These are phyloP conservation scores for Boletus tomentosulus DNA, from an alignment of 768 basidiomycete species.

Conservation along the genomic window DNA sequence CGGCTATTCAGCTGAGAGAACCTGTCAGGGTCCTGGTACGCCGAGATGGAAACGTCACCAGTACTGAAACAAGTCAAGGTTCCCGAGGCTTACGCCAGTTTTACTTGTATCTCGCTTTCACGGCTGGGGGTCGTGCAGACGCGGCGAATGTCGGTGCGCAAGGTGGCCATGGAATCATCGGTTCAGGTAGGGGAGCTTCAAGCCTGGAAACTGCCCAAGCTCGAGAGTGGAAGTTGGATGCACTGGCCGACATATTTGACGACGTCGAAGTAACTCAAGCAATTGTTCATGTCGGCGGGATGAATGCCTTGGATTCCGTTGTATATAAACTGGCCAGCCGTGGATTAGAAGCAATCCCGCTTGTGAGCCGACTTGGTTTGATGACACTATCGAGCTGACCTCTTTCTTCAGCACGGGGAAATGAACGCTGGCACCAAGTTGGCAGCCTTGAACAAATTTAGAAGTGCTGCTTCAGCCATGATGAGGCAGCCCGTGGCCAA, in stretches of 20 bases:
- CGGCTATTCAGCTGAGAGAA: slow-evolving; percentile 89
- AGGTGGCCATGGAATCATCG: slow-evolving; percentile 82
- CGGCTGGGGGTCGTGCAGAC: slow-evolving; percentile 73
- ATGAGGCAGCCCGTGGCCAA: slow-evolving; percentile 66
- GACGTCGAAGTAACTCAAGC: slow-evolving; percentile 79
- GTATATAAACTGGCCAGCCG: slow-evolving; percentile 85
- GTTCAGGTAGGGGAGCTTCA: slow-evolving; percentile 80
- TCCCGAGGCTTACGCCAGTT: slow-evolving; percentile 89
- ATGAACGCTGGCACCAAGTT: slow-evolving; percentile 83
- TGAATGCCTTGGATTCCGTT: slow-evolving; percentile 83
- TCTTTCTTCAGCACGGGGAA: slow-evolving; percentile 69
- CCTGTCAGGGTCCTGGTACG: slow-evolving; percentile 97
- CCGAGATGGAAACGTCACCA: slow-evolving; percentile 77
- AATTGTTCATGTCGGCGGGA: slow-evolving; percentile 84
- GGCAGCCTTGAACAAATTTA: slow-evolving; percentile 82
- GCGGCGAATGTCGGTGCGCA: slow-evolving; percentile 37
- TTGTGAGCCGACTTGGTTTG: slow-evolving; percentile 52
- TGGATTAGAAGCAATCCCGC: slow-evolving; percentile 81
- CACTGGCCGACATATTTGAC: slow-evolving; percentile 84
- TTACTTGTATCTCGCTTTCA: slow-evolving; percentile 94
- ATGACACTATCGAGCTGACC: slow-evolving; percentile 8
- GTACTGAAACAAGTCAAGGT: slow-evolving; percentile 63
- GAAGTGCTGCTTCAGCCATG: slow-evolving; percentile 49
- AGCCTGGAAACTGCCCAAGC: slow-evolving; percentile 83
- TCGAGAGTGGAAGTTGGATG: slow-evolving; percentile 93